Evolutionary conservation across 1,284 basidiomycete species (phyloP), one percentile per base, ranked within the genome.

Genomic region (Phellopilus nigrolimitatus): DNA sequence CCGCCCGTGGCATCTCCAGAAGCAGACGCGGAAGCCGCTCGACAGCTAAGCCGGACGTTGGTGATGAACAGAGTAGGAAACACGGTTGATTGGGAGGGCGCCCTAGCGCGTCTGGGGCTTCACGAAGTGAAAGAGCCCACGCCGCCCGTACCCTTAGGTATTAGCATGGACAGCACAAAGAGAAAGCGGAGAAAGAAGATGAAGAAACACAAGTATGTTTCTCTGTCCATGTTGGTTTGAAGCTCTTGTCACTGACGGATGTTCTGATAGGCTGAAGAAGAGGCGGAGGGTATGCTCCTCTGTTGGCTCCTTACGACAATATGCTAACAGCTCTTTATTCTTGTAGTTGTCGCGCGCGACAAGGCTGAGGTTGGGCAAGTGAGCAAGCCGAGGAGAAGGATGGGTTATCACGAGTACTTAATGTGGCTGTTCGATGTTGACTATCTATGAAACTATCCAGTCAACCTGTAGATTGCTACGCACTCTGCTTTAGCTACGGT

Each of bases 111-210:
- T 44, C 68, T 90, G 7, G 87, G 87, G 22, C 60, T 84, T 45
- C 72, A 76, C 57, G 65, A 75, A 22, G 64, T 69, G 57, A 72
- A 73, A 5, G 67, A 69, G 25, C 71, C 73, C 25, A 70, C 74
- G 44, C 71, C 76, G 15, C 66, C 68, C 28, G 66, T 74, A 62
- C 71, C 72, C 53, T 71, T 73, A 53, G 70, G 77, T 59, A 72
- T 75, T 56, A 73, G 74, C 71, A 73, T 88, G 70, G 88, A 91
- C 60, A 91, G 88, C 60, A 80, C 78, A 22, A 86, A 84, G 73
- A 79, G 88, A 66, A 91, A 91, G 75, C 76, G 80, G 60, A 74
- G 80, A 72, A 88, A 81, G 78, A 91, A 90, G 79, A 91, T 91
- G 85, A 88, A 86, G 78, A 91, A 90, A 69, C 89, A 91, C 64